These are phyloP conservation scores for Rubus idaeus DNA, from an alignment of 306 rosid genomes.

Conservation along the genomic window DNA sequence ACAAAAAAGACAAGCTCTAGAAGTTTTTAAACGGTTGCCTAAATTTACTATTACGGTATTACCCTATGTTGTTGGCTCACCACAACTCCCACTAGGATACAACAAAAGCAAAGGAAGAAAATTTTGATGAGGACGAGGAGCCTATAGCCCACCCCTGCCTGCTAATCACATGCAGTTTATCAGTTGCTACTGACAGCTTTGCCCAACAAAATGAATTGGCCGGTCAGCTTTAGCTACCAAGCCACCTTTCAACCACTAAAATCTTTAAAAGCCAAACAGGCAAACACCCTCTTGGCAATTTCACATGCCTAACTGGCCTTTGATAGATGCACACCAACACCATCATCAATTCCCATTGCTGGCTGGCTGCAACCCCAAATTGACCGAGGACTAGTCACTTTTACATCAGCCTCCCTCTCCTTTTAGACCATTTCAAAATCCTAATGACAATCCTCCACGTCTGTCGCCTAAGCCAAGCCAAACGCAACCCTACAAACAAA, in stretches of 20 bases:
- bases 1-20: no score
- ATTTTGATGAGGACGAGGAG: neutral
- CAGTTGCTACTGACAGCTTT: constrained; percentile 6
- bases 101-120: neutral
- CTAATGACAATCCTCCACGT: constrained; percentile 24
- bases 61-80: neutral
- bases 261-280: neutral
- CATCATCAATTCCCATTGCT: neutral
- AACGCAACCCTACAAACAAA: constrained; percentile 11
- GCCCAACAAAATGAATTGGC: neutral
- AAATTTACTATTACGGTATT: neutral
- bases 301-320: constrained; percentile 5
- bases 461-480: constrained; percentile 12
- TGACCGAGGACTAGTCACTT: neutral
- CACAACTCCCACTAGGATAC: neutral
- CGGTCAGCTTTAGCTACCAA: neutral
- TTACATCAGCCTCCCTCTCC: neutral
- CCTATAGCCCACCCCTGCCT: neutral
- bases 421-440: constrained; percentile 6
- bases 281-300: neutral
- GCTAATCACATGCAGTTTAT: neutral
- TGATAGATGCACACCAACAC: constrained; percentile 9
- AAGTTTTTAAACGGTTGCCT: neutral
- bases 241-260: neutral
- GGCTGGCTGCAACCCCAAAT: neutral